Evolutionary conservation across 208 protist species (phyloP), one percentile per base, ranked within the genome.

Genomic region (Leishmania guyanensis): DNA sequence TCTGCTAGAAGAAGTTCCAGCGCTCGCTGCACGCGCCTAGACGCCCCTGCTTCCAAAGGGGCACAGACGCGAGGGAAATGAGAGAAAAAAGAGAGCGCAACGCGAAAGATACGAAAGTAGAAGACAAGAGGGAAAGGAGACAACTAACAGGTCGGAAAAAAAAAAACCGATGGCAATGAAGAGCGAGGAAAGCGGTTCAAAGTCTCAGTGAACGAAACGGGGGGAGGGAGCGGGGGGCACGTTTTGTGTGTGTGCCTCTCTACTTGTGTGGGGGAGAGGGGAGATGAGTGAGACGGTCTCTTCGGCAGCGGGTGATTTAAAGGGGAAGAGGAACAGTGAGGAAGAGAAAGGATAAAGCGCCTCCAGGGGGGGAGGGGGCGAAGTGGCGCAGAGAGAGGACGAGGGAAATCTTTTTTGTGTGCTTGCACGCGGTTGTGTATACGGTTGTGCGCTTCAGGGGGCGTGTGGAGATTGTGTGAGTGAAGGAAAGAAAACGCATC

Each of bases 331-430:
- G 12, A 3, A 65, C n/a, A 9, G 9, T 65, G 26, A 33, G 36
- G 39, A 80, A 72, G 58, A 60, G 78, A 70, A 70, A 71, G 22
- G 50, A 33, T 39, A 39, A 39, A 39, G 36, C 36, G 36, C 36
- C 36, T 39, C 36, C 36, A 39, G 36, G 36, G 36, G 36, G 36
- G 36, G 36, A 2, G 36, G 36, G 36, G 36, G 36, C 26, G 9
- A 65, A 33, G 60, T 10, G 20, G 60, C 60, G 20, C 20, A 36
- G 5, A 9, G n/a, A 65, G 60, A 29, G n/a, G n/a, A n/a, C 6
- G n/a, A 36, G 10, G n/a, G 26, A 65, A n/a, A 65, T 10, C 14
- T 6, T n/a, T 65, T 3, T 65, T 20, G 60, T 65, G n/a, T 33
- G 60, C n/a, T 8, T n/a, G n/a, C 60, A 33, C 26, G 60, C 20